These are phyloP conservation scores for Paraglomus brasilianum DNA, from an alignment of 192 early-diverging fungal genomes.

Conservation along the genomic window DNA sequence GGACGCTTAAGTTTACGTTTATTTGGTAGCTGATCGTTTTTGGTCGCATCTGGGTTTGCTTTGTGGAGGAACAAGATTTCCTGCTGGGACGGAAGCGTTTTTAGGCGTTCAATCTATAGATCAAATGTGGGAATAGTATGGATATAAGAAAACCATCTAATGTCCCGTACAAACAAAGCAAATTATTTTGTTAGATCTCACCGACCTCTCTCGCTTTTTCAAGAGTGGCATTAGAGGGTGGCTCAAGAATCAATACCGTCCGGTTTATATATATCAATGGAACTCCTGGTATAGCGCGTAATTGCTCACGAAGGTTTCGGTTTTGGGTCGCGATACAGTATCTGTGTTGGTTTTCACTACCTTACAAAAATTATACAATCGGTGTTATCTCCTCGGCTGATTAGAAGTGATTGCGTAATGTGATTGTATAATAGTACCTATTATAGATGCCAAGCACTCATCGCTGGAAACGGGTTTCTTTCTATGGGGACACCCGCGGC, in stretches of 20 bases:
- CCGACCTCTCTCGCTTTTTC: constrained; percentile 47
- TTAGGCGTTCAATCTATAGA: constrained; percentile 37
- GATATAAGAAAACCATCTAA: background rate
- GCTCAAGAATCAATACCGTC: constrained; percentile 78
- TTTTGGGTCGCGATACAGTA: constrained; percentile 88
- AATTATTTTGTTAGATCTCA: background rate
- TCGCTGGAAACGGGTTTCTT: constrained; percentile 56
- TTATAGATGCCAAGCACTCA: constrained; percentile 73
- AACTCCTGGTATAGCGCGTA: constrained; percentile 75
- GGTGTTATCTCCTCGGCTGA: background rate
- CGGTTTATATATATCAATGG: constrained; percentile 86
- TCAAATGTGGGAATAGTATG: background rate
- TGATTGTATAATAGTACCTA: constrained; percentile 42
- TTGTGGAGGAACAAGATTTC: constrained; percentile 58
- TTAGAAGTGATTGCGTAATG: background rate
- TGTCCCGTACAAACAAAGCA: background rate
- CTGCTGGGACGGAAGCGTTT: constrained; percentile 40
- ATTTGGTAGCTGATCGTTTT: constrained; percentile 39
- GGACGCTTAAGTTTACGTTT: constrained; percentile 64
- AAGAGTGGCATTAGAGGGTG: constrained; percentile 55
- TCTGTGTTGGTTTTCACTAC: constrained; percentile 70
- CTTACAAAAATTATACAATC: constrained; percentile 2
- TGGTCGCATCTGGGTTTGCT: constrained; percentile 41
- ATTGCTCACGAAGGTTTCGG: constrained; percentile 53
- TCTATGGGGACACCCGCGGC: constrained; percentile 77